Evolutionary conservation across 2,329 filamentous ascomycete genomes (phyloP).

Genomic region (Aplosporella prunicola): DNA sequence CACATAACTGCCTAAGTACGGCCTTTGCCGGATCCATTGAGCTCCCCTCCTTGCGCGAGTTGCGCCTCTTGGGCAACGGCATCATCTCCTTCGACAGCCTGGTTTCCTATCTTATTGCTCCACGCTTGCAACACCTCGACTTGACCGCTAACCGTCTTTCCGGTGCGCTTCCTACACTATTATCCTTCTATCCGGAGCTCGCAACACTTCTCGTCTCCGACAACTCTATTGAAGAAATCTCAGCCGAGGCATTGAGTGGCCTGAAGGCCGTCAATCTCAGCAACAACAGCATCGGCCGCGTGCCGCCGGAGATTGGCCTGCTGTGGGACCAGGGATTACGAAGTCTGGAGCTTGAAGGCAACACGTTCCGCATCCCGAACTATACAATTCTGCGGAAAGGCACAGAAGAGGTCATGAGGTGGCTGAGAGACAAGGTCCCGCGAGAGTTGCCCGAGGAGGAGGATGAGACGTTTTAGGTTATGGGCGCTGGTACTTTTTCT

Average conservation of each 20-base stretch:
- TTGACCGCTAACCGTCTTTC: constrained; percentile 74
- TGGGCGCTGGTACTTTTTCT: background rate
- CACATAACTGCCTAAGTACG: constrained; percentile 66
- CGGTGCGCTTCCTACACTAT: constrained; percentile 55
- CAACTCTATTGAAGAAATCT: constrained; percentile 66
- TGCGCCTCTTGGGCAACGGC: constrained; percentile 66
- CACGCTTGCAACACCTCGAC: constrained; percentile 66
- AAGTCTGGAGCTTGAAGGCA: constrained; percentile 69
- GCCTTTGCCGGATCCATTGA: constrained; percentile 43
- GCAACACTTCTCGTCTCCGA: constrained; percentile 64
- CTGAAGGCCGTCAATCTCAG: constrained; percentile 67
- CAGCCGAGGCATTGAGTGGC: constrained; percentile 64
- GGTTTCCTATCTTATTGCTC: constrained; percentile 58
- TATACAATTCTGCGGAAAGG: constrained; percentile 78
- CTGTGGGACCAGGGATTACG: constrained; percentile 53
- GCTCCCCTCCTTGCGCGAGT: constrained; percentile 64
- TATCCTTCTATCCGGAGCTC: constrained; percentile 59
- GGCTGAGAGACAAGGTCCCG: constrained; percentile 66
- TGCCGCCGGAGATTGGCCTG: constrained; percentile 74
- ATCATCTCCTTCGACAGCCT: constrained; percentile 62
- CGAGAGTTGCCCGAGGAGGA: constrained; percentile 14
- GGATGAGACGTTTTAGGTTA: constrained; percentile 2
- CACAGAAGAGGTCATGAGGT: constrained; percentile 73
- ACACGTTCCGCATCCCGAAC: constrained; percentile 78
- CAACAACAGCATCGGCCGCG: constrained; percentile 75